Evolutionary conservation across 73 alveolate species (phyloP), one percentile per base, ranked within the genome.

Genomic region (Stentor roeselii): DNA sequence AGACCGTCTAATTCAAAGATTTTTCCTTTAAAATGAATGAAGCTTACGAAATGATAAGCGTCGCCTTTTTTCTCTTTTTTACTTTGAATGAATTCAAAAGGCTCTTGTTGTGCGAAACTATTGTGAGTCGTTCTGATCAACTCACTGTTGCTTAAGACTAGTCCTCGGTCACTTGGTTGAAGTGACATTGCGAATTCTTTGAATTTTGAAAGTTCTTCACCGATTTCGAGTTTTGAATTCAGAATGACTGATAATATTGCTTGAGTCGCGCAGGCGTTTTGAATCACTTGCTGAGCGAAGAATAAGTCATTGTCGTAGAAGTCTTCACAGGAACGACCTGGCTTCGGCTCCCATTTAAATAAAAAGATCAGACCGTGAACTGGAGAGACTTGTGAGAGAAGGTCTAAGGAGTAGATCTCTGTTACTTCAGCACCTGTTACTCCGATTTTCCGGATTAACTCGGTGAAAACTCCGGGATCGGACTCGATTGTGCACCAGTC

Each of bases 391-490:
- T 85, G 61, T 35, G 78, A 76, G 86, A 90, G 75, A 60, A 89
- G 92, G 67, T 96, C 98, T 35, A 96, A 84, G 34, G 96, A 88
- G 83, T 93, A 76, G 36, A 96, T 60, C 82, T 96, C 99, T 31
- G 94, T 98, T 3, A 96, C 99, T 93, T 95, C 87, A 6, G 94
- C 98, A 14, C 97, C 98, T 76, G 93, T 88, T 3, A 96, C 99
- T 50, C 99, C 99, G 38, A 96, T 89, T 38, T 92, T 75, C 83
- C 91, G 88, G 88, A 95, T 94, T 3, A 95, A 85, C 87, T 95
- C 99, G n/a, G 98, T 92, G 86, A 95, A 95, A 38, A 95, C 99
- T 31, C 98, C 98, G 75, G 99, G 99, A 85, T 95, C 99, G 39
- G 97, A 90, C 80, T 95, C 99, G 61, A 95, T 95, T 60, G 96